Evolutionary conservation across 2,329 filamentous ascomycete species (phyloP), one percentile per base, ranked within the genome.

Genomic region (Cercospora janseana): DNA sequence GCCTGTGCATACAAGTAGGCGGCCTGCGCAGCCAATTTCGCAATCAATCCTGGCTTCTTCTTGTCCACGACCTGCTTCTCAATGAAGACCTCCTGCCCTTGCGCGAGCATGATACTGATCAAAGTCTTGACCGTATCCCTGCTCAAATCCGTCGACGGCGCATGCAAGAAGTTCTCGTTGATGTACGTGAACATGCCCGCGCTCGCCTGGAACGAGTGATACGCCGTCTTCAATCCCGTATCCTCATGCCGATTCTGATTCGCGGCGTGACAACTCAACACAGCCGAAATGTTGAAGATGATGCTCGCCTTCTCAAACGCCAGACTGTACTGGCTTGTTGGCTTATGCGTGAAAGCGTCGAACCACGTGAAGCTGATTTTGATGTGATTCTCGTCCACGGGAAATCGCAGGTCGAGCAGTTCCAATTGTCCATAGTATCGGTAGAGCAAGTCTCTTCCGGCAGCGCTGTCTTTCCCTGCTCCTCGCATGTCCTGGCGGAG

Each of bases 121-220:
- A 98, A 72, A 0, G 89, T 90, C 73, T 96, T 96, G 64, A 98
- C 89, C 0, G 93, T 98, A 43, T 98, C 92, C 54, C 93, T 78
- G 68, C 91, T 97, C 40, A 98, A 73, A 66, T 98, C 93, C n/a
- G 88, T 91, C 6, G 91, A 96, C 0, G 94, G 93, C 1, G 93
- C 93, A 65, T 98, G 93, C 27, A 98, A 76, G 68, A 98, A 98
- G 73, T 98, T 98, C 73, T 98, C 93, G 71, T 98, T 98, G 75
- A 98, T 98, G 66, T 98, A 98, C 46, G 92, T 97, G 70, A 97
- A 98, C 93, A 98, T 98, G 74, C 93, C 93, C 7, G 93, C 93
- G 6, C 92, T 91, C 31, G 93, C 93, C 70, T 98, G 93, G 74
- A 97, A 97, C 15, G 91, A 96, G 70, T 98, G 92, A 68, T 97